These are phyloP conservation scores for Polygonum aviculare DNA, from an alignment of 148 eudicot genomes.

Conservation along the genomic window DNA sequence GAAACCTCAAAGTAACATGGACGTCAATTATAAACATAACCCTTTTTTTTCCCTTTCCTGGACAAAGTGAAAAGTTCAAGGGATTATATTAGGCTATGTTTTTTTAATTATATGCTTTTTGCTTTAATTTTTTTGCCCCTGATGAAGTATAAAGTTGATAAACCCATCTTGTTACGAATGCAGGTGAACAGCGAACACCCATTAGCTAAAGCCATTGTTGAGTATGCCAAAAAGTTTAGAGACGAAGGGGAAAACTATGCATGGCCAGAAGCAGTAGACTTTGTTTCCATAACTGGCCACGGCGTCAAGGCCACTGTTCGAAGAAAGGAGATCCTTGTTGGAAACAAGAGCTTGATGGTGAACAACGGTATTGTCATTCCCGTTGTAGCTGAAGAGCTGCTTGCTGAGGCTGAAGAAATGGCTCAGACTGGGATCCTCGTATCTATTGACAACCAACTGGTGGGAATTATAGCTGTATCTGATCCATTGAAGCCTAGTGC, in stretches of 20 bases:
- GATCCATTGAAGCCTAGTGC: constrained; percentile 88
- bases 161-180: background rate
- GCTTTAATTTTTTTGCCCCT: background rate
- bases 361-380: constrained; percentile 42
- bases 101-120: background rate
- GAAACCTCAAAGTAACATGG: background rate
- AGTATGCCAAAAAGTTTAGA: constrained; percentile 67
- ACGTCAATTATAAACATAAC: background rate
- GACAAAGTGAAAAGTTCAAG: background rate
- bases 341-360: constrained; percentile 75
- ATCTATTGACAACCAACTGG: constrained; percentile 42
- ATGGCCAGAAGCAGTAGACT: constrained; percentile 65
- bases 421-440: constrained; percentile 92
- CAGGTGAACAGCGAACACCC: constrained; percentile 97
- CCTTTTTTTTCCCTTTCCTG: background rate
- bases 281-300: constrained; percentile 63
- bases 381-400: constrained; percentile 57
- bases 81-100: background rate
- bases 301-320: constrained; percentile 68
- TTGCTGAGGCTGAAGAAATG: constrained; percentile 58
- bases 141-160: background rate
- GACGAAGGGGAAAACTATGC: constrained; percentile 40
- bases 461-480: constrained; percentile 66
- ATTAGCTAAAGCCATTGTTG: constrained; percentile 79
- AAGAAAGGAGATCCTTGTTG: constrained; percentile 56